These are phyloP conservation scores for Entomophthora muscae DNA, from an alignment of 371 early-diverging fungal genomes.

Conservation along the genomic window DNA sequence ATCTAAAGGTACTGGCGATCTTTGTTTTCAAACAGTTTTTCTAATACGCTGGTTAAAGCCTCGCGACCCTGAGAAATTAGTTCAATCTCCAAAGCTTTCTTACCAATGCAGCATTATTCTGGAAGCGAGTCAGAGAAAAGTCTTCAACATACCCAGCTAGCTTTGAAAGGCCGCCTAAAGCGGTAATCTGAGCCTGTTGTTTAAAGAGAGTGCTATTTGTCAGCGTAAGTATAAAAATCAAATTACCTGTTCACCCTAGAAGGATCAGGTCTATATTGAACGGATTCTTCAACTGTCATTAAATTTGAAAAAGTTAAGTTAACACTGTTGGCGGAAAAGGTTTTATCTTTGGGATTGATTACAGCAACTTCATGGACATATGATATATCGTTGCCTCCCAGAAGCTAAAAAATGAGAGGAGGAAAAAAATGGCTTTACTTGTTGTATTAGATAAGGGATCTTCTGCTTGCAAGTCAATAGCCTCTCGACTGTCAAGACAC, in stretches of 20 bases:
- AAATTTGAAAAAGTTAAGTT: constrained; percentile 60
- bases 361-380: constrained; percentile 75
- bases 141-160: constrained; percentile 74
- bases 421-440: constrained; percentile 18
- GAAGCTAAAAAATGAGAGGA: not conserved
- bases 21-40: constrained; percentile 2
- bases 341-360: constrained; percentile 57
- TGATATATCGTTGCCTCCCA: constrained; percentile 37
- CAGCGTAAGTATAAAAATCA: constrained; percentile 11
- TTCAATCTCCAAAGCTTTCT: not conserved
- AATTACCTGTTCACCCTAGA: constrained; percentile 19
- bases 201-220: constrained; percentile 41
- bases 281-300: constrained; percentile 67
- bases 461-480: constrained; percentile 75
- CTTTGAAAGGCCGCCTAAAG: constrained; percentile 49
- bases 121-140: constrained; percentile 65
- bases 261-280: constrained; percentile 47
- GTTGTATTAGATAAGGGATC: constrained; percentile 48
- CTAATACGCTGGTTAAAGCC: constrained; percentile 1
- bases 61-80: constrained; percentile 6
- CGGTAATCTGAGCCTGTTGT: constrained; percentile 65
- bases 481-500: constrained; percentile 73
- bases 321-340: constrained; percentile 45
- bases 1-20: not conserved
- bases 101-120: constrained; percentile 63